Percentiles rank a stretch among this genome's conserved stretches.
These are phyloP conservation scores for Helminthosporium solani DNA, from an alignment of 2,329 filamentous ascomycete genomes.

Conservation along the genomic window DNA sequence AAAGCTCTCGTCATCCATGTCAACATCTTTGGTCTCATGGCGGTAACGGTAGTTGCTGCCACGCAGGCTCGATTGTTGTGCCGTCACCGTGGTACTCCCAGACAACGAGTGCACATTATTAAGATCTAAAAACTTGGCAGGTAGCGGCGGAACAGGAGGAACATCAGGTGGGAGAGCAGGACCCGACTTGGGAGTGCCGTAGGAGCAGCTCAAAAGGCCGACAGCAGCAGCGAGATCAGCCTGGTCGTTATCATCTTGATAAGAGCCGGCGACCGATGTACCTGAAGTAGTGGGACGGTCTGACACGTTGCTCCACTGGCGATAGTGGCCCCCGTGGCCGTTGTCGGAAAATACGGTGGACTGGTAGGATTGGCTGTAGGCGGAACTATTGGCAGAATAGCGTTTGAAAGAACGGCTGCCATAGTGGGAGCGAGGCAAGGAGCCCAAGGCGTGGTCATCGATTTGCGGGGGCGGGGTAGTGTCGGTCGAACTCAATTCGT, in stretches of 20 bases:
- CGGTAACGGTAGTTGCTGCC: slow-evolving; percentile 63
- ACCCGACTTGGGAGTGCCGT: slow-evolving; percentile 72
- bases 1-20: slow-evolving; percentile 60
- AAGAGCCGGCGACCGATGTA: slow-evolving; percentile 61
- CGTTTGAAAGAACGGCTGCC: slow-evolving; percentile 44
- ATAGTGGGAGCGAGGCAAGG: slow-evolving; percentile 40
- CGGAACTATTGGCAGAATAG: slow-evolving; percentile 51
- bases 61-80: slow-evolving; percentile 61
- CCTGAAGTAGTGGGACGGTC: slow-evolving; percentile 76
- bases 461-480: slow-evolving; percentile 85
- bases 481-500: slow-evolving; percentile 81
- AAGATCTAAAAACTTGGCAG: slow-evolving; percentile 70
- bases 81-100: slow-evolving; percentile 55
- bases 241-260: slow-evolving; percentile 66
- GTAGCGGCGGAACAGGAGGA: slow-evolving; percentile 84
- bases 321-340: slow-evolving; percentile 60
- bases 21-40: slow-evolving; percentile 49
- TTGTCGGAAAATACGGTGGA: slow-evolving; percentile 63
- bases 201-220: slow-evolving; percentile 86
- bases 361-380: slow-evolving; percentile 75
- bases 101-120: slow-evolving; percentile 55
- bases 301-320: slow-evolving; percentile 66
- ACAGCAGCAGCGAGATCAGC: slow-evolving; percentile 87
- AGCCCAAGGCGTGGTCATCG: slow-evolving; percentile 61
- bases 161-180: slow-evolving; percentile 68